Evolutionary conservation across 2,329 filamentous ascomycete species (phyloP).

Genomic region (Cladophialophora psammophila): DNA sequence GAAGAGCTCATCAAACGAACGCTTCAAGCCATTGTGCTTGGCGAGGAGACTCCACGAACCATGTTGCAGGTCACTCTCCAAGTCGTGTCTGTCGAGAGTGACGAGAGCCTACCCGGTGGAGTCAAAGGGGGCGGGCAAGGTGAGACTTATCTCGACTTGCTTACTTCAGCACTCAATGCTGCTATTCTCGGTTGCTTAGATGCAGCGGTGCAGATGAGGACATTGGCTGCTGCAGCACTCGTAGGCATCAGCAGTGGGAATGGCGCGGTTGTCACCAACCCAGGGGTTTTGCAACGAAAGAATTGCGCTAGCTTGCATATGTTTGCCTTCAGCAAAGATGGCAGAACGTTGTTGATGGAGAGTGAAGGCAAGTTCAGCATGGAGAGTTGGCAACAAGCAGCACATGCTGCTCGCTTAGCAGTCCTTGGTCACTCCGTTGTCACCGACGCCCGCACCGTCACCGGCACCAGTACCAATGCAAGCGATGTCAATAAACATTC

Average conservation of each 20-base stretch:
- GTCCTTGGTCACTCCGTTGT: conserved; percentile 60
- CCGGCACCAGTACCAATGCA: conserved; percentile 29
- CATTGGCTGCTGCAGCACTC: conserved; percentile 71
- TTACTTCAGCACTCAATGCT: conserved; percentile 84
- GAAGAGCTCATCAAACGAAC: conserved; percentile 63
- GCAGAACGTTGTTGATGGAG: conserved; percentile 77
- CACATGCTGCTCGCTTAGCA: conserved; percentile 68
- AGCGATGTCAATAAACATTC: conserved; percentile 27
- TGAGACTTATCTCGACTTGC: conserved; percentile 71
- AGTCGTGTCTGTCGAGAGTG: conserved; percentile 45
- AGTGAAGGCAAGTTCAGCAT: conserved; percentile 81
- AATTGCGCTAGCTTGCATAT: conserved; percentile 77
- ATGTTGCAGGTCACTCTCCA: conserved; percentile 54
- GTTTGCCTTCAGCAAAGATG: conserved; percentile 78
- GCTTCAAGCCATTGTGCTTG: conserved; percentile 50
- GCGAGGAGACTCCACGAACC: conserved; percentile 52
- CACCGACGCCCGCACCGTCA: conserved; percentile 19
- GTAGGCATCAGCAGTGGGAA: conserved; percentile 62
- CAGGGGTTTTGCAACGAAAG: conserved; percentile 68
- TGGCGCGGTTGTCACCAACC: conserved; percentile 62
- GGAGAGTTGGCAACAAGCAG: conserved; percentile 76
- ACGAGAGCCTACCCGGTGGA: conserved; percentile 42
- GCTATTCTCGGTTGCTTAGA: conserved; percentile 80
- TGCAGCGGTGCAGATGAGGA: conserved; percentile 79
- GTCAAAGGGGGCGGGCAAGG: conserved; percentile 39